Evolutionary conservation across 179 eudicot species (phyloP).

Genomic region (Silene coronaria): DNA sequence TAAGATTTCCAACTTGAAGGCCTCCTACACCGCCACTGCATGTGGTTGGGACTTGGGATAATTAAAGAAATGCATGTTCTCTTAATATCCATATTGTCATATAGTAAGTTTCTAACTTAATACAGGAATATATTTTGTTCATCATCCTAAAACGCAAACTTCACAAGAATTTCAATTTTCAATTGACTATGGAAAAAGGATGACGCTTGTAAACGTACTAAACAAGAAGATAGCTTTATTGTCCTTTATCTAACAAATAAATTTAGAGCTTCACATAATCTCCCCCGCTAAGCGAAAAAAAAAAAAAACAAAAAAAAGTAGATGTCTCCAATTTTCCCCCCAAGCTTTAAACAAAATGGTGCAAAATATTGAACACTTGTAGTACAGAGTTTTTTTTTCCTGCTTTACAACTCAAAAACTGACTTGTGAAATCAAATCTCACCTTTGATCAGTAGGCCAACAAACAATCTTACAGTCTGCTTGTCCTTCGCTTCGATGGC

Average conservation of each 20-base stretch:
- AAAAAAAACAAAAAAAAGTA: too few species aligned
- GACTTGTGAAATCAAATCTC: neutral
- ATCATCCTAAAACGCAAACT: too few species aligned
- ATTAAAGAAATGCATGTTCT: too few species aligned
- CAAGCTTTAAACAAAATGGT: slow-evolving; percentile 5
- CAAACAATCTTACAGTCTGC: slow-evolving; percentile 40
- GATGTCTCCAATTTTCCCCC: neutral
- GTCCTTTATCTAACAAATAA: slow-evolving; percentile 16
- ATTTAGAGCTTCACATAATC: slow-evolving; percentile 9
- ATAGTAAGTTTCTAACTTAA: too few species aligned
- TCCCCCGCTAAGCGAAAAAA: neutral
- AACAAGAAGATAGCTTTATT: slow-evolving; percentile 9
- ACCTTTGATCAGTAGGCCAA: neutral
- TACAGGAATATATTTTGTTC: too few species aligned
- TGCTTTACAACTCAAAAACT: slow-evolving; percentile 18
- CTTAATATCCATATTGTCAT: too few species aligned
- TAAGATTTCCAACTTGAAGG: too few species aligned
- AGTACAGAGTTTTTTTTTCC: slow-evolving; percentile 18
- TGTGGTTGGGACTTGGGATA: too few species aligned
- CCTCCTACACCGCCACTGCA: too few species aligned
- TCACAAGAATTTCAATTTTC: too few species aligned
- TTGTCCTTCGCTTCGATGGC: slow-evolving; percentile 61
- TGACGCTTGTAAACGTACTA: neutral
- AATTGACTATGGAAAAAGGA: neutral
- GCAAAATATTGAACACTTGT: slow-evolving; percentile 14